These are phyloP conservation scores for Rasamsonia emersonii DNA, from an alignment of 2,329 filamentous ascomycete species.

Conservation along the genomic window DNA sequence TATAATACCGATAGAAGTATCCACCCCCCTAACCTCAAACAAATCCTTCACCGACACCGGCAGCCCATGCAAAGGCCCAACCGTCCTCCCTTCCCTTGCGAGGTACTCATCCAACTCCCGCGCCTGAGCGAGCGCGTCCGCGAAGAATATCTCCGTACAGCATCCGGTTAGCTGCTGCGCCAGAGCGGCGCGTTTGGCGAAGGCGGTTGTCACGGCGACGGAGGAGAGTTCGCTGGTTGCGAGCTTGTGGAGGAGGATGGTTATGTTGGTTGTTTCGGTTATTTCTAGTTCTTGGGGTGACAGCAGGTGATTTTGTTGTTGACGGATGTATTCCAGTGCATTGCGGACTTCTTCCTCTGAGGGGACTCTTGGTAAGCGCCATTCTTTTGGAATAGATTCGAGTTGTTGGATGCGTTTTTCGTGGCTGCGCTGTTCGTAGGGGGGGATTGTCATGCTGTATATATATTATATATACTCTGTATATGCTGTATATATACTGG, in stretches of 20 bases:
- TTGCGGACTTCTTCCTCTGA: no score
- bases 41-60: constrained; percentile 20
- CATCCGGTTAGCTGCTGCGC: constrained; percentile 36
- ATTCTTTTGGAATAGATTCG: no score
- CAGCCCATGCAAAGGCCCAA: constrained; percentile 19
- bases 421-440: no score
- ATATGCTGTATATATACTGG: no score
- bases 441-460: no score
- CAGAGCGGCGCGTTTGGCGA: constrained; percentile 46
- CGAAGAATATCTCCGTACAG: constrained; percentile 17
- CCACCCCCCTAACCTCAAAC: constrained; percentile 15
- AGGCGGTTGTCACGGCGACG: constrained; percentile 42
- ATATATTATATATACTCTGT: no score
- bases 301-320: no score
- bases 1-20: constrained; percentile 9
- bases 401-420: no score
- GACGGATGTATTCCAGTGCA: no score
- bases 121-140: constrained; percentile 13
- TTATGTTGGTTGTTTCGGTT: constrained; percentile 17
- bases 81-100: constrained; percentile 9
- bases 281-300: constrained; percentile 14
- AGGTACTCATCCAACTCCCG: constrained; percentile 12
- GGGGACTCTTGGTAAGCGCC: no score
- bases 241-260: constrained; percentile 23
- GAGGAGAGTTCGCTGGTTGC: constrained; percentile 37